Evolutionary conservation across 805 yeast genomes (phyloP).

Genomic region (Metschnikowia gruessii): DNA sequence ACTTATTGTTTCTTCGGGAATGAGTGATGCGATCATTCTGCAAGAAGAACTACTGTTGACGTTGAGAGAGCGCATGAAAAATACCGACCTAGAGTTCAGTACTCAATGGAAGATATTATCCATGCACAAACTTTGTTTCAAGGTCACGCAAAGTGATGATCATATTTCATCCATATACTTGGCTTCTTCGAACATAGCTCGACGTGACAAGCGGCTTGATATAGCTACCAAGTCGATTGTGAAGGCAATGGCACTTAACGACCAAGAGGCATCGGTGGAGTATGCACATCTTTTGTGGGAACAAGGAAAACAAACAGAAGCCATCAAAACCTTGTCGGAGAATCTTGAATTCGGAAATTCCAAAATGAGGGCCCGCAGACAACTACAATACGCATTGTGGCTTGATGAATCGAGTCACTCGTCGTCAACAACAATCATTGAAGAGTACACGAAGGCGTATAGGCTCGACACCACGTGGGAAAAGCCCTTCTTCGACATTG

Average conservation of each 20-base stretch:
- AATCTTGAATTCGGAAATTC: constrained; percentile 26
- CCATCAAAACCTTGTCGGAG: constrained; percentile 60
- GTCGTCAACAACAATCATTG: constrained; percentile 66
- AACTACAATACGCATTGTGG: constrained; percentile 84
- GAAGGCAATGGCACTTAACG: constrained; percentile 48
- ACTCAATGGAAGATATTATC: constrained; percentile 59
- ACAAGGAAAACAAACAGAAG: constrained; percentile 83
- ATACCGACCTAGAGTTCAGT: constrained; percentile 47
- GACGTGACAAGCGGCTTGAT: constrained; percentile 67
- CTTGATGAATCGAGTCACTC: constrained; percentile 81
- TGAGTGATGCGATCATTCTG: constrained; percentile 11
- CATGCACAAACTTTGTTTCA: constrained; percentile 50
- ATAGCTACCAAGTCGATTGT: constrained; percentile 67
- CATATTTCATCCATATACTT: constrained; percentile 51
- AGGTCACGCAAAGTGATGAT: constrained; percentile 27
- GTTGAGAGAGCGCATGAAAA: constrained; percentile 29
- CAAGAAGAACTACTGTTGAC: constrained; percentile 20
- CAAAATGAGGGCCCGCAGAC: constrained; percentile 42
- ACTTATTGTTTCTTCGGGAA: constrained; percentile 21
- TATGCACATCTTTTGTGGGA: constrained; percentile 84
- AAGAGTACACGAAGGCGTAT: constrained; percentile 62
- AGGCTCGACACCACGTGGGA: constrained; percentile 61
- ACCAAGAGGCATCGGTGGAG: constrained; percentile 59
- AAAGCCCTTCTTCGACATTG: constrained; percentile 76
- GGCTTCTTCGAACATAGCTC: constrained; percentile 58